Conservation (phyloP, 768 basidiomycete species). For the Austroboletus eburneus region DNA sequence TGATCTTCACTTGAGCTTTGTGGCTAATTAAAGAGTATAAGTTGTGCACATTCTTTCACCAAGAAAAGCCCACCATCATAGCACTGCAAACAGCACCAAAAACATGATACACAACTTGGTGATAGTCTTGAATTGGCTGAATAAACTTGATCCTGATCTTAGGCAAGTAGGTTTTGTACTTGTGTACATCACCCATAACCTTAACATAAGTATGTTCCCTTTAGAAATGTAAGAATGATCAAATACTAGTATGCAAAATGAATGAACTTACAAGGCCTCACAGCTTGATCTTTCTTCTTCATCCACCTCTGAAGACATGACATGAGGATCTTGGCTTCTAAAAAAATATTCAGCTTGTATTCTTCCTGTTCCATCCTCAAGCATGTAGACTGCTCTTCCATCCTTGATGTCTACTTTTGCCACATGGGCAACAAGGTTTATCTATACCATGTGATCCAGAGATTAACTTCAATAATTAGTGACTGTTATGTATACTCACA, state of each 20-base stretch:
- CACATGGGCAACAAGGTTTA: conserved; percentile 50
- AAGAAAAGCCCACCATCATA: too few species aligned
- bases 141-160: conserved; percentile 15
- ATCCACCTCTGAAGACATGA: conserved; percentile 2
- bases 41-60: too few species aligned
- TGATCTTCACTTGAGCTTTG: too few species aligned
- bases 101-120: conserved; percentile 26
- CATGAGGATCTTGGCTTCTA: not conserved
- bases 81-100: conserved; percentile 20
- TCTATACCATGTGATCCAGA: conserved; percentile 17
- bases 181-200: conserved; percentile 1
- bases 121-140: conserved; percentile 10
- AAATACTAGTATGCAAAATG: not conserved
- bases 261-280: conserved; percentile 11
- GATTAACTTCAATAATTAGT: conserved; percentile 29
- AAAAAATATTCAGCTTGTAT: conserved; percentile 11
- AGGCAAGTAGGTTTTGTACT: not conserved
- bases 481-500: conserved; percentile 6
- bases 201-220: conserved; percentile 23
- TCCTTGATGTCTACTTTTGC: conserved; percentile 14
- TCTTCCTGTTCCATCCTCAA: conserved; percentile 39
- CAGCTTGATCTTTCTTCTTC: conserved; percentile 8
- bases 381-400: conserved; percentile 9
- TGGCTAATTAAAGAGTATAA: too few species aligned
- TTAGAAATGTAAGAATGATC: not conserved